These are phyloP conservation scores for Aureobasidium sp. DNA, from an alignment of 2,329 filamentous ascomycete genomes.

Conservation along the genomic window DNA sequence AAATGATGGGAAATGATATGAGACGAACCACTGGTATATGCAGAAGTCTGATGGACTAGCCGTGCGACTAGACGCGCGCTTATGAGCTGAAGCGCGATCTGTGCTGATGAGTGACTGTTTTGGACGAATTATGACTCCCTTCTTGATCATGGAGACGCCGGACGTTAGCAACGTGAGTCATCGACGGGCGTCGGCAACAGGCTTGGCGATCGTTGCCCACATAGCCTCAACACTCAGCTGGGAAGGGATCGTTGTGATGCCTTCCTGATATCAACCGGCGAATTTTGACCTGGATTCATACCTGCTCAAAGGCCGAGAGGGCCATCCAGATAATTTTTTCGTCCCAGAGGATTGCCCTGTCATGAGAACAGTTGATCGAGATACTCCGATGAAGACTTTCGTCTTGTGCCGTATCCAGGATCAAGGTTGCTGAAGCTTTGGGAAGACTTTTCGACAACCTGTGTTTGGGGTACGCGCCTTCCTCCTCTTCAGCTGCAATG, in stretches of 20 bases:
- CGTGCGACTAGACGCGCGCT: neutral
- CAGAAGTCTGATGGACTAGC: neutral
- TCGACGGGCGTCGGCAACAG: neutral
- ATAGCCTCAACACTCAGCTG: neutral
- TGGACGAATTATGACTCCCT: neutral
- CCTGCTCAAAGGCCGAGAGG: neutral
- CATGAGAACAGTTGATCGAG: neutral
- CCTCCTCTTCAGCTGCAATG: neutral
- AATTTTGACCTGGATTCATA: neutral
- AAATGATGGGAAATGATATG: neutral
- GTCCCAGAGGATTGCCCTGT: neutral
- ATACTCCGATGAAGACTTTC: neutral
- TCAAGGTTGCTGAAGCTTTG: neutral
- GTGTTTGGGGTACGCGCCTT: neutral
- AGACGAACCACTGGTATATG: neutral
- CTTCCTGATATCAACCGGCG: neutral
- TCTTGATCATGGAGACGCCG: neutral
- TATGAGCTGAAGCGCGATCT: neutral
- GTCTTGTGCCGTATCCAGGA: neutral
- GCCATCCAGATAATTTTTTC: neutral
- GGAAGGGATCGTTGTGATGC: neutral
- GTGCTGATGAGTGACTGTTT: neutral
- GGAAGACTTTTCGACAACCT: neutral
- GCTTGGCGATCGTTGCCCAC: neutral
- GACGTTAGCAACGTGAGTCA: neutral